Base-by-base conservation (phyloP, 2,329 filamentous ascomycete genomes). In the Beauveria medogensis region DNA sequence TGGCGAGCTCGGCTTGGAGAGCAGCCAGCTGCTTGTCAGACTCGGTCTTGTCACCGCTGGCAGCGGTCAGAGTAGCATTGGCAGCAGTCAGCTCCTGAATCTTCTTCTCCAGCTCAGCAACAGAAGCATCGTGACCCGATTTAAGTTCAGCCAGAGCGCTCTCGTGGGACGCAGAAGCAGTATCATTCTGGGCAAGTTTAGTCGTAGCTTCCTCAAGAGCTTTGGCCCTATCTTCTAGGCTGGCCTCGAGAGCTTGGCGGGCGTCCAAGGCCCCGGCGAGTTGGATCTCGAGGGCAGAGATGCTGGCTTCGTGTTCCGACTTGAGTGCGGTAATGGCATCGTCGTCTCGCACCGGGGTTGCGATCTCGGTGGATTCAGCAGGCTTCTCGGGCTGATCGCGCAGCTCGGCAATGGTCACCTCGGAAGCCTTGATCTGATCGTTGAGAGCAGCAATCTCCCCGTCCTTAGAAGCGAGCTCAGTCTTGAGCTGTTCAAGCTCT, bases 401-500 rank as follows among this genome's bases (percentile, higher is more conserved):
- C 22, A 87, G 76, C 65, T 82, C 78, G 2, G 77, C 69, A 59
- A 87, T 77, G 67, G 81, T 85, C 55, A 79, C 79, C 67, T 85
- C 76, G 0, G 82, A 83, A 9, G 78, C 72, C 61, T 78, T 73
- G 54, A 87, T 78, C 66, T 87, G 80, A 6, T 76, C 74, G 69
- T 82, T 84, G 34, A 87, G 77, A 14, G 79, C 72, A 59, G 81
- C 77, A 10, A 87, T 80, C 67, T 85, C 81, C 7, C 77, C 70
- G 67, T 87, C 83, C 64, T 82, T 84, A 37, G 82, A 78, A 5
- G 77, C 75, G 24, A 88, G 75, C 71, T 86, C 85, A 8, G 76
- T 71, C 74, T 84, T 87, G 48, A 88, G 75, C 51, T 83, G 80
- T 55, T 87, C 84, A 3, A 83, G 73, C 67, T 84, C 83, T 72